These are phyloP conservation scores for Elsinoe batatas DNA, from an alignment of 2,329 filamentous ascomycete species.

Conservation along the genomic window DNA sequence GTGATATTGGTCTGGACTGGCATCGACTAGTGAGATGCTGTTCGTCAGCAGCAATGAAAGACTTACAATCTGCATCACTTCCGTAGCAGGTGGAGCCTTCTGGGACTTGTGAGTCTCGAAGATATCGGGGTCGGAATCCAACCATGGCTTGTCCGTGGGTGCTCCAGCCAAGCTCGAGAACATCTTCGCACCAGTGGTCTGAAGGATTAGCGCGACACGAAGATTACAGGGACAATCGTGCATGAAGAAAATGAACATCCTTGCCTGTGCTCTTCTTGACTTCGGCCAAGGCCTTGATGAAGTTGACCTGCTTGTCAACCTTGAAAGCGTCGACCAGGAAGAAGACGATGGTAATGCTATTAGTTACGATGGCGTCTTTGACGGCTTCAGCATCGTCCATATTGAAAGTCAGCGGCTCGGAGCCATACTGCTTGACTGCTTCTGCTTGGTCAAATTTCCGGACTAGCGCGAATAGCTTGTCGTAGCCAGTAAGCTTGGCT, in stretches of 20 bases:
- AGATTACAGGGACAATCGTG: slow-evolving; percentile 6
- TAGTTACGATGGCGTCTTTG: slow-evolving; percentile 29
- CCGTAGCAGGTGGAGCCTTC: slow-evolving; percentile 17
- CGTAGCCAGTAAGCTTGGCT: slow-evolving; percentile 33
- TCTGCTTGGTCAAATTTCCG: slow-evolving; percentile 38
- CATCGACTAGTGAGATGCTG: slow-evolving; percentile 19
- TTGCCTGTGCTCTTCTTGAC: slow-evolving; percentile 33
- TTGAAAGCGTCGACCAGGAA: slow-evolving; percentile 37
- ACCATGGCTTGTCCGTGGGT: slow-evolving; percentile 32
- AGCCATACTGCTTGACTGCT: slow-evolving; percentile 35
- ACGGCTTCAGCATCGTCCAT: slow-evolving; percentile 30
- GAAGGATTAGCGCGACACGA: background rate
- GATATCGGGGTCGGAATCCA: slow-evolving; percentile 36
- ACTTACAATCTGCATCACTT: slow-evolving; percentile 22
- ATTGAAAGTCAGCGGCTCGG: slow-evolving; percentile 35
- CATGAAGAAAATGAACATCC: slow-evolving; percentile 42
- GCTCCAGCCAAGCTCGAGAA: slow-evolving; percentile 41
- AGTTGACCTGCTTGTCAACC: slow-evolving; percentile 26
- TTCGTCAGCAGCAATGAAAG: too few relatives aligned
- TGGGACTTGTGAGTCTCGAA: slow-evolving; percentile 37
- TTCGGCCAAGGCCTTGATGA: slow-evolving; percentile 39
- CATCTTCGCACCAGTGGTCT: slow-evolving; percentile 44
- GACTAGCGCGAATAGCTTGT: slow-evolving; percentile 39
- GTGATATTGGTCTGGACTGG: slow-evolving; percentile 33
- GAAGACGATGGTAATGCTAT: slow-evolving; percentile 41